phyloP scores from a whole-genome alignment of 1,284 basidiomycete genomes.

The Puccinia triticina region DNA sequence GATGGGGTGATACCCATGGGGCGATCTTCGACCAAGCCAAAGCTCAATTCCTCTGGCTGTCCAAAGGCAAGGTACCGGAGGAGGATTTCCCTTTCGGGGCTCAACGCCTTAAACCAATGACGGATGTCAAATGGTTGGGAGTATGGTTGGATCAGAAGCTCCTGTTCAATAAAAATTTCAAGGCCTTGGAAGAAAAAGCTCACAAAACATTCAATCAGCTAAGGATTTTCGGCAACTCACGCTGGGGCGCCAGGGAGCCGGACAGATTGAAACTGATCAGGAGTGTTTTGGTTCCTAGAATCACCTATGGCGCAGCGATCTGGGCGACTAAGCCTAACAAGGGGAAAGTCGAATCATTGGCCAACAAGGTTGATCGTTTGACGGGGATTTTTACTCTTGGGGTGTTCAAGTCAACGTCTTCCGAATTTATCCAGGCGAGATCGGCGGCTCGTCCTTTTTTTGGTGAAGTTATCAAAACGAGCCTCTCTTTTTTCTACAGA shows the following conservation, averaged over 20 bases:
- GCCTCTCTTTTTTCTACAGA: neutral
- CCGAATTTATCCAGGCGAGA: neutral
- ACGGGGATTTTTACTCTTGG: neutral
- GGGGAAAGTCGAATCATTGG: neutral
- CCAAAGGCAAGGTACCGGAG: too few relatives aligned
- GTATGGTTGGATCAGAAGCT: too few relatives aligned
- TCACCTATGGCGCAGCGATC: neutral
- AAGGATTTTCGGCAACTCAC: neutral
- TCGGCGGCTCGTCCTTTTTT: neutral
- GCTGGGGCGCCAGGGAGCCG: neutral
- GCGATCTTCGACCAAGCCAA: constrained; percentile 11
- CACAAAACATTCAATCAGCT: neutral
- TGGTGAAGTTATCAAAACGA: neutral
- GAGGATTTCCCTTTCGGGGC: neutral
- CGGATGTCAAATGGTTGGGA: constrained; percentile 15
- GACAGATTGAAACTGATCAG: neutral
- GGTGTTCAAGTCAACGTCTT: neutral
- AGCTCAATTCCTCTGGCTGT: neutral
- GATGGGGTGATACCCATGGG: neutral
- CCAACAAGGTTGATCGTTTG: neutral
- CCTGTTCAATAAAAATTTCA: neutral
- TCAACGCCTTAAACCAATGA: too few relatives aligned
- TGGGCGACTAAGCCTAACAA: neutral
- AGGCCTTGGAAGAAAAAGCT: too few relatives aligned
- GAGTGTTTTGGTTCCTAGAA: neutral